Percentiles rank a stretch among this genome's conserved stretches.
These are phyloP conservation scores for Trichoderma erinaceum DNA, from an alignment of 495 filamentous ascomycete genomes.

Conservation along the genomic window DNA sequence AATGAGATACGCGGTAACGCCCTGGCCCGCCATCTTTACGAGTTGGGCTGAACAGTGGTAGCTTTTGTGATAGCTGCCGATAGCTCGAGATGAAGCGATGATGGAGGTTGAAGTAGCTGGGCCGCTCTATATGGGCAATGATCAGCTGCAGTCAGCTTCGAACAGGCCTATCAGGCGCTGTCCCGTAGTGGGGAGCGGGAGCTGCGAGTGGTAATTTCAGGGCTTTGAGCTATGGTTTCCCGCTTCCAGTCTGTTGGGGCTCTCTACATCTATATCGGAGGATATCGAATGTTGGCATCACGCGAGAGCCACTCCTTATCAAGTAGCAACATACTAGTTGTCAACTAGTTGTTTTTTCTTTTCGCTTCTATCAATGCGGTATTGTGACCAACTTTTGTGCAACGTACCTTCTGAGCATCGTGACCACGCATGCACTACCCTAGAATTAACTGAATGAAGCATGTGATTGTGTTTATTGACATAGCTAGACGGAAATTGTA, in stretches of 20 bases:
- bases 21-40: conserved; percentile 7
- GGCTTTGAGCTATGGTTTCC: not conserved
- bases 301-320: too few species aligned
- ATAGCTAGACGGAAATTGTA: too few species aligned
- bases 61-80: not conserved
- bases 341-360: too few species aligned
- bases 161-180: not conserved
- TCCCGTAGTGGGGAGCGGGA: not conserved
- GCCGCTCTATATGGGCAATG: not conserved
- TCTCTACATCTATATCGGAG: not conserved
- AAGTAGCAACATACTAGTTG: too few species aligned
- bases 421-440: too few species aligned
- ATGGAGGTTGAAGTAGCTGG: not conserved
- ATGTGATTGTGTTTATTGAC: too few species aligned
- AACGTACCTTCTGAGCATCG: too few species aligned
- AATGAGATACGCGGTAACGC: conserved; percentile 47
- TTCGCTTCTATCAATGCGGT: too few species aligned
- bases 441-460: too few species aligned
- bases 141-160: not conserved
- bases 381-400: too few species aligned
- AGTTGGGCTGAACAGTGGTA: not conserved
- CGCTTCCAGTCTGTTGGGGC: not conserved
- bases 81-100: not conserved
- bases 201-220: not conserved
- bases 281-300: too few species aligned